These are phyloP conservation scores for Dipteronia dyeriana DNA, from an alignment of 345 rosid species.

Conservation along the genomic window DNA sequence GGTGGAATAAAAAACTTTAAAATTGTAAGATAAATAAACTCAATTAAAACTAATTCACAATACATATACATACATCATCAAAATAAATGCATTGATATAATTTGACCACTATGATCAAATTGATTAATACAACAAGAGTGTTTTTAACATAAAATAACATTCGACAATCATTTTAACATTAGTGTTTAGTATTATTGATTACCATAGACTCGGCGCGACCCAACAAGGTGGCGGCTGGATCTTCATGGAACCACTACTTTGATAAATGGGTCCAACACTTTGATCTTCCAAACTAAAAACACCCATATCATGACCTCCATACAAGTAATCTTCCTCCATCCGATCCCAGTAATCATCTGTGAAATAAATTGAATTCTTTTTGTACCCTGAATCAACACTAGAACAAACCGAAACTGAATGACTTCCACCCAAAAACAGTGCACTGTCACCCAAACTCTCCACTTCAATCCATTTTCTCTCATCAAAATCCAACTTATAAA, in stretches of 20 bases:
- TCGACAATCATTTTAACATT: too few relatives aligned
- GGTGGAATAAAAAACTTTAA: too few relatives aligned
- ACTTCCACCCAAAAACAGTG: slow-evolving; percentile 25
- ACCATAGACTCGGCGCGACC: slow-evolving; percentile 2
- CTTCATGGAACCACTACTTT: neutral
- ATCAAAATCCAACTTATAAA: slow-evolving; percentile 11
- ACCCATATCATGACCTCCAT: slow-evolving; percentile 22
- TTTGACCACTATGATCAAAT: too few relatives aligned
- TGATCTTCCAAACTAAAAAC: slow-evolving; percentile 8
- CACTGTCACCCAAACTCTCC: neutral
- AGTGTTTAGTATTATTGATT: neutral
- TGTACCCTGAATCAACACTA: neutral
- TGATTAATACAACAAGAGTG: too few relatives aligned
- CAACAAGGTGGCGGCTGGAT: slow-evolving; percentile 18
- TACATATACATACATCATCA: too few relatives aligned
- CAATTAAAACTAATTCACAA: too few relatives aligned
- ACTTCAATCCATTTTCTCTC: slow-evolving; percentile 14
- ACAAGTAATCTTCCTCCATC: slow-evolving; percentile 19
- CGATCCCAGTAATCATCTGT: slow-evolving; percentile 20
- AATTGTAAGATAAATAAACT: too few relatives aligned
- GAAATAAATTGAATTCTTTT: slow-evolving; percentile 22
- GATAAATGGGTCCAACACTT: neutral
- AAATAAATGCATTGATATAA: too few relatives aligned
- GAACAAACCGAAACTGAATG: slow-evolving; percentile 12
- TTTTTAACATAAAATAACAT: too few relatives aligned